Conservation (phyloP, 176 grass and related monocot species). For the Carex cristatella region DNA sequence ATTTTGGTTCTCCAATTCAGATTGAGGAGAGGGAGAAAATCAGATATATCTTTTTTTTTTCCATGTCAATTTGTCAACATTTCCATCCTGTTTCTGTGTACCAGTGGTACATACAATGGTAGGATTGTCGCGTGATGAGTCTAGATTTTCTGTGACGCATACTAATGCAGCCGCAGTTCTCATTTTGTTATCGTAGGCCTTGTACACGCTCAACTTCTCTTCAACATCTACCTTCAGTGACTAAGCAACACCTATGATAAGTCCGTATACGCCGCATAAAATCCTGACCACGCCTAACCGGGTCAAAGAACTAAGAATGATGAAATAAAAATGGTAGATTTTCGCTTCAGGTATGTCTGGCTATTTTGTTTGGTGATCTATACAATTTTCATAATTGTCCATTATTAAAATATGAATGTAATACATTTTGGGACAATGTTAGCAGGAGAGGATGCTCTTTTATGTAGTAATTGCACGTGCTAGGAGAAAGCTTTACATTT, state of each 20-base stretch:
- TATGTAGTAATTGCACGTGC: slow-evolving; percentile 93
- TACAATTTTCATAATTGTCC: neutral
- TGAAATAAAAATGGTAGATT: neutral
- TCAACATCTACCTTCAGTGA: neutral
- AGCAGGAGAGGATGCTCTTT: slow-evolving; percentile 88
- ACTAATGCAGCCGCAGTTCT: neutral
- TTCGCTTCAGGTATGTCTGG: too few relatives aligned
- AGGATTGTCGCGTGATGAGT: too few relatives aligned
- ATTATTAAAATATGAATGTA: neutral
- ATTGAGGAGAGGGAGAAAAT: too few relatives aligned
- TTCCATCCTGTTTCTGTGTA: too few relatives aligned
- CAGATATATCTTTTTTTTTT: too few relatives aligned
- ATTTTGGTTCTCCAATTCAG: too few relatives aligned
- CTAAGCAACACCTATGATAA: neutral
- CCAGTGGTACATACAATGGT: too few relatives aligned
- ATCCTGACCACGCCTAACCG: neutral
- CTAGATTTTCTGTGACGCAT: neutral
- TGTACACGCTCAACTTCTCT: neutral
- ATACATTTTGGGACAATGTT: slow-evolving; percentile 14
- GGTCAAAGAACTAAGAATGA: neutral
- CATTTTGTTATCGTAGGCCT: neutral
- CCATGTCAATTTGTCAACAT: too few relatives aligned
- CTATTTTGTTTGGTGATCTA: too few relatives aligned
- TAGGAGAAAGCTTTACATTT: slow-evolving; percentile 72
- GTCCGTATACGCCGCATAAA: neutral